phyloP scores from a whole-genome alignment of 306 rosid genomes.

The Casuarina glauca region DNA sequence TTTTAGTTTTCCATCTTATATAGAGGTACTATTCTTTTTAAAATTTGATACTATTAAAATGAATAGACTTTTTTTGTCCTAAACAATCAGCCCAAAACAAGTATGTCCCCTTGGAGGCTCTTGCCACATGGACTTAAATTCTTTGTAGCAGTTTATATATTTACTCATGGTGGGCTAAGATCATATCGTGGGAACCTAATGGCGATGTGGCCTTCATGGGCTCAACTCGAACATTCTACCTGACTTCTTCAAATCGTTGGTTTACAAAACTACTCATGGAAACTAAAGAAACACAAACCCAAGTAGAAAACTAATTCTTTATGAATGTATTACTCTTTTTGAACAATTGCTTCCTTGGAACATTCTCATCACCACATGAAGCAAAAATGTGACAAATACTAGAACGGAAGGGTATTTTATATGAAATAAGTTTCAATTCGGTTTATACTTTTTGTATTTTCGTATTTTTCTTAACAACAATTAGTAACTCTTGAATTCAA shows the following conservation, averaged over 20 bases:
- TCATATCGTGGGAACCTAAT: too few species aligned
- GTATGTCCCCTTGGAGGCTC: too few species aligned
- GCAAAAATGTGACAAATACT: constrained; percentile 52
- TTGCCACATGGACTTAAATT: too few species aligned
- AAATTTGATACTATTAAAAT: too few species aligned
- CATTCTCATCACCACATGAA: constrained; percentile 68
- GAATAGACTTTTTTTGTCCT: too few species aligned
- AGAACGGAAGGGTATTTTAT: not conserved
- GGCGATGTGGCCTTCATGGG: too few species aligned
- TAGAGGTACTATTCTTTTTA: too few species aligned
- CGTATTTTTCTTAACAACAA: not conserved
- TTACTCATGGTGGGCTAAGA: too few species aligned
- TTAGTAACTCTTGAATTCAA: not conserved
- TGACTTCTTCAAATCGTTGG: constrained; percentile 15
- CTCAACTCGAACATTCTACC: not conserved
- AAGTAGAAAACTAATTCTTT: constrained; percentile 56
- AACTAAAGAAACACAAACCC: constrained; percentile 85
- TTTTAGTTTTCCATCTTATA: too few species aligned
- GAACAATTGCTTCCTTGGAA: constrained; percentile 58
- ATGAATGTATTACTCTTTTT: constrained; percentile 45
- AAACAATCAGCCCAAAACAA: too few species aligned
- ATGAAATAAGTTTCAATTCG: not conserved
- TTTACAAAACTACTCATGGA: constrained; percentile 74
- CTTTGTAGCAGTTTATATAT: too few species aligned
- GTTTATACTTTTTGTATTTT: not conserved